Evolutionary conservation across 2,329 filamentous ascomycete species (phyloP), one percentile per base, ranked within the genome.

Genomic region (Dactylonectria estremocensis): DNA sequence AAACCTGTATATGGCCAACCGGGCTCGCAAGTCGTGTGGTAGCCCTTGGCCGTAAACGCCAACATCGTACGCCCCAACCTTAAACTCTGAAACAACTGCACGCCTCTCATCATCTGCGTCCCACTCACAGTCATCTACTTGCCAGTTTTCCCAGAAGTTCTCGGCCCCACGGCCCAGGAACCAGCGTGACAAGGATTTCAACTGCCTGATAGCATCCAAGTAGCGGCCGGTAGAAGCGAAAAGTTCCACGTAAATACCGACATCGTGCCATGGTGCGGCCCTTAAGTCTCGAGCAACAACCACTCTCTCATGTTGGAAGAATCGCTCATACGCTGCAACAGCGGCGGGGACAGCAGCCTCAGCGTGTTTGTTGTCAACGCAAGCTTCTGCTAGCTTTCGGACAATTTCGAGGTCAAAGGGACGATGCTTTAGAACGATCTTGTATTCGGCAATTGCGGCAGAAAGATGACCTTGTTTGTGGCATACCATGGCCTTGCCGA

Each of bases 121-220:
- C 90, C 95, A 99, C 81, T 99, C 96, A 64, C 95, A 88, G 78
- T 97, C 95, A 77, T 98, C 94, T 5, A 89, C 85, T 33, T 87
- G 84, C 70, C 88, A 86, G 9, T 86, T 78, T 65, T 97, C 92
- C 96, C 96, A 99, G 75, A 90, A 94, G 1, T 76, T 80, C 78
- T 99, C 95, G 5, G 88, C 83, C 40, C 86, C 83, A 55, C 96
- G 90, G 9, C 93, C 93, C 45, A 97, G 85, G 61, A 97, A 85
- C 94, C 95, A 97, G 64, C 97, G 87, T 22, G 92, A 89, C 16
- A 97, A 81, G 2, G 85, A 85, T 77, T 93, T 96, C 13, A 97
- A 84, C 69, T 92, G 89, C 31, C 80, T 80, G 3, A 97, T 87
- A 3, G 93, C 95, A 70, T 91, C 86, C 6, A 85, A 80, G 74